phyloP scores from a whole-genome alignment of 495 filamentous ascomycete species.

The Hyaloscypha variabilis region DNA sequence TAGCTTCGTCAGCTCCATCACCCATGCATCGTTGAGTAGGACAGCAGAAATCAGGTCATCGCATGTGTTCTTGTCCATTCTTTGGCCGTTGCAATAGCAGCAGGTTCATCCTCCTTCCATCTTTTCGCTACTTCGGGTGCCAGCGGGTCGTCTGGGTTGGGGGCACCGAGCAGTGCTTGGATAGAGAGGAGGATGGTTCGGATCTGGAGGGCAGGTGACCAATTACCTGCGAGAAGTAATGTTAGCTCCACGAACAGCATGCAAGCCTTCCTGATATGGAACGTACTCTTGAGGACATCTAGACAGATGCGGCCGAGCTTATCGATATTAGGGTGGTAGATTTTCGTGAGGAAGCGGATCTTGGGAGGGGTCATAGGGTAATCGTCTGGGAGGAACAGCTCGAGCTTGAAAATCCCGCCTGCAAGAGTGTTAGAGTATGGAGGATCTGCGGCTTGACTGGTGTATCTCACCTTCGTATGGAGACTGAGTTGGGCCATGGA shows the following conservation, averaged over 20 bases:
- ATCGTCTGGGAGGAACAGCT: constrained; percentile 98
- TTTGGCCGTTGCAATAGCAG: constrained; percentile 84
- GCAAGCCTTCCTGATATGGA: neutral
- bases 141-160: constrained; percentile 95
- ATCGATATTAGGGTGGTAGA: constrained; percentile 99
- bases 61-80: constrained; percentile 88
- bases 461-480: constrained; percentile 78
- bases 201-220: constrained; percentile 98
- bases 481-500: constrained; percentile 91
- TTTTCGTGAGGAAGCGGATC: constrained; percentile 97
- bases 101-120: constrained; percentile 94
- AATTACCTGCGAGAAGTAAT: constrained; percentile 70
- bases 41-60: constrained; percentile 44
- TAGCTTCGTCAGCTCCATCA: neutral
- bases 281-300: constrained; percentile 93
- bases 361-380: constrained; percentile 99
- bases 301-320: constrained; percentile 95
- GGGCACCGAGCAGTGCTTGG: constrained; percentile 92
- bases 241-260: neutral
- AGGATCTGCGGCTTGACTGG: neutral
- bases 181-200: constrained; percentile 97
- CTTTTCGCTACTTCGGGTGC: constrained; percentile 97
- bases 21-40: constrained; percentile 13
- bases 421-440: constrained; percentile 15
- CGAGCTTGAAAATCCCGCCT: constrained; percentile 96